phyloP scores from a whole-genome alignment of 345 rosid genomes.

The Arabis alpina region DNA sequence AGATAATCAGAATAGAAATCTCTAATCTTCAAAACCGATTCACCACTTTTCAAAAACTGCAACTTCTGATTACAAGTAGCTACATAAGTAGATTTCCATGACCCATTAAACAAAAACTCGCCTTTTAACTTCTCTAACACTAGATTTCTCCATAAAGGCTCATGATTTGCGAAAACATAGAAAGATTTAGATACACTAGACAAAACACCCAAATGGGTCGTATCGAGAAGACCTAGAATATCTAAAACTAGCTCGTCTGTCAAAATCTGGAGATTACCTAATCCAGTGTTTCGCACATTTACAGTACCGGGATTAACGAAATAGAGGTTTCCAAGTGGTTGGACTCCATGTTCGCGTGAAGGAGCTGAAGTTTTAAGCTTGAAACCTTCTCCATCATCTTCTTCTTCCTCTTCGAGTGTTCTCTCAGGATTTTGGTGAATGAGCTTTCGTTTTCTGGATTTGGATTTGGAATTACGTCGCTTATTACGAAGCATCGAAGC shows the following conservation, averaged over 20 bases:
- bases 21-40: slow-evolving; percentile 54
- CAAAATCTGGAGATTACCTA: slow-evolving; percentile 71
- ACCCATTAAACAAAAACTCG: slow-evolving; percentile 60
- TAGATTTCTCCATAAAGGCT: slow-evolving; percentile 89
- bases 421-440: slow-evolving; percentile 15
- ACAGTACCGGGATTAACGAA: slow-evolving; percentile 53
- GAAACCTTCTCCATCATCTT: slow-evolving; percentile 57
- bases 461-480: slow-evolving; percentile 33
- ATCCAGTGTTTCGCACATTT: slow-evolving; percentile 78
- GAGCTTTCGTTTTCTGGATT: slow-evolving; percentile 39
- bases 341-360: slow-evolving; percentile 68
- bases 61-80: slow-evolving; percentile 51
- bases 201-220: slow-evolving; percentile 63
- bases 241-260: slow-evolving; percentile 88
- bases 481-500: slow-evolving; percentile 34
- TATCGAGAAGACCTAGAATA: slow-evolving; percentile 66
- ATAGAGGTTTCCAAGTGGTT: slow-evolving; percentile 87
- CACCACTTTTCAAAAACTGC: slow-evolving; percentile 14
- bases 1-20: slow-evolving; percentile 90
- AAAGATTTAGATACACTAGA: slow-evolving; percentile 79
- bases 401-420: slow-evolving; percentile 38
- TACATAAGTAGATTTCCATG: slow-evolving; percentile 82
- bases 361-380: slow-evolving; percentile 62
- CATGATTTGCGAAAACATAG: slow-evolving; percentile 72
- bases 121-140: slow-evolving; percentile 67